Evolutionary conservation across 164 flowering plant genomes (phyloP), one percentile per base, ranked within the genome.

Genomic region (Dillenia turbinata): DNA sequence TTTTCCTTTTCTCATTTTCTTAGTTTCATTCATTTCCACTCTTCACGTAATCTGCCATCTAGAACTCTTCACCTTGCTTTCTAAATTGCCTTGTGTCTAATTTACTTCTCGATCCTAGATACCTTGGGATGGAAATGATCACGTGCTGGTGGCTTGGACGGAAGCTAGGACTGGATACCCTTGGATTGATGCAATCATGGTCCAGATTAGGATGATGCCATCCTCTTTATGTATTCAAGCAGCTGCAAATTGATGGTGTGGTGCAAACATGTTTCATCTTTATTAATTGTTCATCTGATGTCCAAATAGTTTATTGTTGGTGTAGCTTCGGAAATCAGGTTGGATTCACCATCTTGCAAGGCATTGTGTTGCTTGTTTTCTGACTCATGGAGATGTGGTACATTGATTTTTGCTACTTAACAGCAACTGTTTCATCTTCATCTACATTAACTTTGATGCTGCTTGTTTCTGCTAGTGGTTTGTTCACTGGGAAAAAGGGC

Each of bases 331-430:
- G 12, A 82, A 86, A 49, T 93, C 97, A 97, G 98, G 98, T 47
- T 93, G 98, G 98, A 89, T 93, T 83, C 98, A 90, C 71, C 98
- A 90, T 80, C 90, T 93, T 71, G 96, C 98, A 43, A 88, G 98
- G 9, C 98, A 93, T 71, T 85, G 79, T 60, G 96, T 93, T 65
- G 98, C 98, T 46, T 93, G 97, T 77, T 93, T 93, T 65, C 79
- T 93, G 22, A 93, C 98, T 65, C 97, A 97, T 59, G 98, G 97
- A 47, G 98, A 93, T 81, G 79, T 90, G 91, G 98, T 93, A 85
- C 47, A 22, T 33, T 54, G 57, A 60, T 52, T 24, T 4, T 63
- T 56, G 33, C 49, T 65, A 55, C 44, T 49, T 43, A 33, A 14
- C 14, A 9, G 3, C 12, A 56, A 26, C 14, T 54, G 43, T 26